Evolutionary conservation across 306 rosid genomes (phyloP), one percentile per base, ranked within the genome.

Genomic region (Rosa multiflora): DNA sequence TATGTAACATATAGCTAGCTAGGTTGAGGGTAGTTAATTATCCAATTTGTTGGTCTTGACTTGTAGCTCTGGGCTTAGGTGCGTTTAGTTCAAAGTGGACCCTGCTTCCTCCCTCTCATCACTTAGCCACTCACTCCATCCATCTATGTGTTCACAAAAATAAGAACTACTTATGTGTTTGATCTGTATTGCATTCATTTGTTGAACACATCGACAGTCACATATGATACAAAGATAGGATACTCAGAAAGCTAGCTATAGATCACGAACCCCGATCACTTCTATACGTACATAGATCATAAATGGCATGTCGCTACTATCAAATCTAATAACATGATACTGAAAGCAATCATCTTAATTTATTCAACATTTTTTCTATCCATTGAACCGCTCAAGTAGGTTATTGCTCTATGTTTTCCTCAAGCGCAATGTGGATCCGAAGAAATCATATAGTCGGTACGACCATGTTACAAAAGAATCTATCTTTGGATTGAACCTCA

Each of bases 1-100:
- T 76, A 63, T 79, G 42, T 51, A 42, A 76, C 77, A 52, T 61
- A 5, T 32, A 52, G 53, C 43, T 58, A 68, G 51, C 20, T 15
- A 44, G 78, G 81, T 53, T 46, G 83, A 70, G 84, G 80, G 83
- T 78, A 37, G 87, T 78, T 76, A 55, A 35, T 81, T 73, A 79
- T 72, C 84, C 88, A 56, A 80, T 44, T 78, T 78, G 40, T 76
- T 39, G 70, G 83, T 66, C 64, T 84, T 90, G 92, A 90, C 92
- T 83, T 83, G 75, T 67, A 26, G 75, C 81, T 80, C 87, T 84
- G 76, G 74, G 67, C 71, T 72, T 85, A 79, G 82, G 85, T 74
- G 68, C 79, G 51, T 73, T 72, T 47, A 40, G 77, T 73, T 80
- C 76, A 84, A 69, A 1, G 77, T 77, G 79, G 85, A 79, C 82